Evolutionary conservation across 75 land plant genomes (phyloP), one percentile per base, ranked within the genome.

Genomic region (Pinus taeda): DNA sequence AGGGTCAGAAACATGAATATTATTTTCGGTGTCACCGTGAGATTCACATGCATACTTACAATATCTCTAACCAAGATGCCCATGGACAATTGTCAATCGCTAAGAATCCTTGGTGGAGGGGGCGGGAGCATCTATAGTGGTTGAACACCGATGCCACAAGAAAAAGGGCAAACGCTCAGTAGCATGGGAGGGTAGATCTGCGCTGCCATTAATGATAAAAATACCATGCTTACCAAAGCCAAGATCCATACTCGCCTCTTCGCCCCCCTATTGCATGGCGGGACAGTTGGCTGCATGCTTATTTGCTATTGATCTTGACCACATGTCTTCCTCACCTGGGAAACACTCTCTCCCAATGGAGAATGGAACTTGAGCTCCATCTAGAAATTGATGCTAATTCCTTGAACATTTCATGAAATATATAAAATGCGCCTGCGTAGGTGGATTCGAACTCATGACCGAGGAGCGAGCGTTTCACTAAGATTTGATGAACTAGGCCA

Each of bases 1-100:
- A 85, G 83, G 26, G 91, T 88, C 69, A 96, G 66, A 81, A 94
- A 96, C 97, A 96, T 79, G 83, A 96, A 96, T 6, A 97, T 97
- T 62, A 96, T 72, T 76, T 96, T 96, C 4, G 89, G 82, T 37
- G 73, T 84, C 57, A 74, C 83, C 2, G 82, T 22, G 12, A 3
- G 56, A 30, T 15, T 55, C 58, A 75, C 45, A 8, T 87, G 87
- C 22, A 71, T 61, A 1, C 70, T 77, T 63, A 94, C 67, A 36
- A 96, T 82, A 15, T 96, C 90, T 29, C 70, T 74, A 30, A 85
- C 81, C 5, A 96, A 85, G 57, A 83, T 88, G 53, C 72, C 82
- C 15, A 90, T 72, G 14, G 90, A 86, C 22, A 92, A 71, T 78
- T 96, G 98, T 20, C 78, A 83, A 74, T 96, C 99, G 17, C 90